phyloP scores from a whole-genome alignment of 2,329 filamentous ascomycete genomes.

The Parastagonospora nodorum region DNA sequence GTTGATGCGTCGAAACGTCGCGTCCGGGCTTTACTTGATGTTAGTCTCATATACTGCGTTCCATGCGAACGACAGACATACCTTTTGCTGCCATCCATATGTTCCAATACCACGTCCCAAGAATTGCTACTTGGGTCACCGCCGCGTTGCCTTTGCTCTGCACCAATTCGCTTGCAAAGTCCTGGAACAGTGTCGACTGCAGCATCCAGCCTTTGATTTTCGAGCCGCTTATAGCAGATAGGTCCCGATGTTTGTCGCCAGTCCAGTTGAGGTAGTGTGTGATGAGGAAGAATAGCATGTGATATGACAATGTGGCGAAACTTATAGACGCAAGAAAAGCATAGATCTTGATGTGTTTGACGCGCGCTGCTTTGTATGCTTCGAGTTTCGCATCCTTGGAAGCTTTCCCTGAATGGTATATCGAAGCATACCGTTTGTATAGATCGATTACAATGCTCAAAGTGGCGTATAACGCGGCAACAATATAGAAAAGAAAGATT shows the following conservation, averaged over 20 bases:
- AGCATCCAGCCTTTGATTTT: slow-evolving; percentile 36
- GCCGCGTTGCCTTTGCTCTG: slow-evolving; percentile 25
- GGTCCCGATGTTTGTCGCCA: slow-evolving; percentile 1
- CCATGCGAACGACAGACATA: slow-evolving; percentile 3
- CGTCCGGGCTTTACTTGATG: slow-evolving; percentile 14
- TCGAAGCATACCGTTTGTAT: slow-evolving; percentile 20
- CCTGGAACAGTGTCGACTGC: slow-evolving; percentile 29
- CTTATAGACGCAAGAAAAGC: slow-evolving; percentile 29
- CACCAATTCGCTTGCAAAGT: slow-evolving; percentile 37
- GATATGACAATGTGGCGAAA: slow-evolving; percentile 34
- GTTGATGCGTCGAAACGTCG: slow-evolving; percentile 8
- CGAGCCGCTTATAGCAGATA: not conserved
- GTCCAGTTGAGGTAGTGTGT: slow-evolving; percentile 31
- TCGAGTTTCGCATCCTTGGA: slow-evolving; percentile 8
- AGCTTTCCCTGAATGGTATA: not conserved
- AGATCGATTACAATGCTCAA: slow-evolving; percentile 20
- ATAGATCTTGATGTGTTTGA: slow-evolving; percentile 34
- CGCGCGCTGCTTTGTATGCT: slow-evolving; percentile 20
- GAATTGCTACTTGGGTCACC: slow-evolving; percentile 32
- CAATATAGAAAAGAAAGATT: slow-evolving; percentile 39
- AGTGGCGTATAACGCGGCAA: slow-evolving; percentile 30
- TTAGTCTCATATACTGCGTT: slow-evolving; percentile 1
- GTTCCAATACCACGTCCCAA: slow-evolving; percentile 38
- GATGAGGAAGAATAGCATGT: slow-evolving; percentile 41
- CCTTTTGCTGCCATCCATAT: slow-evolving; percentile 36